Base-by-base conservation (phyloP, 306 rosid species). In the Lathyrus tuberosus region DNA sequence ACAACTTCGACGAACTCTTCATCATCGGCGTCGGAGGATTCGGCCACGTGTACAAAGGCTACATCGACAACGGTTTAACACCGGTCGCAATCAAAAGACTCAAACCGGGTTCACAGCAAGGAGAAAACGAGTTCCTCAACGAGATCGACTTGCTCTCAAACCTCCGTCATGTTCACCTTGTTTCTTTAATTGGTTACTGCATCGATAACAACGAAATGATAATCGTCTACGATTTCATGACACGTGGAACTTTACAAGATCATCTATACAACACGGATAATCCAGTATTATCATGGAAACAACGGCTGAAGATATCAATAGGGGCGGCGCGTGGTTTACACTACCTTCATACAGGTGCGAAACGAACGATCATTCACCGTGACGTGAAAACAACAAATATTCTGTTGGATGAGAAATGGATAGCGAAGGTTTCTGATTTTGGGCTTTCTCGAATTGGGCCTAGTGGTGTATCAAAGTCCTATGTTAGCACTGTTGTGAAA, bases 321-420 rank as follows among this genome's bases (percentile, higher is more conserved):
- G 89, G 87, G 2, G 82, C 92, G 0, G 87, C 89, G 7, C 53
- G 82, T 20, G 92, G 92, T 2, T 40, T 87, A 12, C 75, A 82
- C 33, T 84, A 87, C 59, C 87, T 87, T 6, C 92, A 84, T 24
- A 63, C 72, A 0, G 89, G 89, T 15, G 57, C 68, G 9, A 76
- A 70, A 65, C 62, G 74, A 40, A 62, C 70, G 0, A 82, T 87
- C 40, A 84, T 87, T 28, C 92, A 87, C 78, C 89, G 92, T 2
- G 92, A 87, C 30, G 89, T 87, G 42, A 87, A 84, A 43, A 80
- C 85, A 3, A 84, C 87, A 0, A 87, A 87, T 5, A 87, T 87
- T 12, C 40, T 87, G 4, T 18, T 87, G 2, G 89, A 87, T 8
- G 81, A 82, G 0, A 80, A 80, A 1, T 78, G 83, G 83, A 71